Conservation (phyloP, 352 stramenopile species). For the Paralagenidium karlingii region DNA sequence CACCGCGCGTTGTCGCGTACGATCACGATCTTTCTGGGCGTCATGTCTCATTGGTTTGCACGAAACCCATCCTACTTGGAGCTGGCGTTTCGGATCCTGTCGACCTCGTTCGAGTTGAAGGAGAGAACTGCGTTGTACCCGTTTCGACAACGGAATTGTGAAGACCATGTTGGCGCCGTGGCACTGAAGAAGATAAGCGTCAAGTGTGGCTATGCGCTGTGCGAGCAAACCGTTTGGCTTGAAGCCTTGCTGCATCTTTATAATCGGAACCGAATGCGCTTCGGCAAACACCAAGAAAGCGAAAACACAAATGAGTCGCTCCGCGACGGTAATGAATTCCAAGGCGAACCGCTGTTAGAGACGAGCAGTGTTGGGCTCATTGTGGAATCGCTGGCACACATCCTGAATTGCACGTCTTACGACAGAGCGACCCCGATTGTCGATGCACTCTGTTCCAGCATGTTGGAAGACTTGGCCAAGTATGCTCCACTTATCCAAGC, state of each 20-base stretch:
- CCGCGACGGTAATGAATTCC: no score
- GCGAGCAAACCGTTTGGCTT: constrained; percentile 48
- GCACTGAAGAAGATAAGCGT: constrained; percentile 53
- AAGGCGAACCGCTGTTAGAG: constrained; percentile 17
- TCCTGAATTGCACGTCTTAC: constrained; percentile 52
- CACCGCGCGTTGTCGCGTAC: constrained; percentile 48
- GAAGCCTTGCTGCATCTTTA: constrained; percentile 57
- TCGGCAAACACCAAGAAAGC: constrained; percentile 7
- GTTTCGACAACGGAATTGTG: constrained; percentile 24
- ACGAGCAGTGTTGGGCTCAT: constrained; percentile 16
- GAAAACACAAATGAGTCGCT: no score
- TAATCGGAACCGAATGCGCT: constrained; percentile 19
- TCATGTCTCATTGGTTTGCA: constrained; percentile 63
- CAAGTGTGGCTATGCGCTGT: constrained; percentile 60
- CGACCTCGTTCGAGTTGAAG: constrained; percentile 42
- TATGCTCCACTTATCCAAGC: constrained; percentile 31
- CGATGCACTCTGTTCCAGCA: constrained; percentile 42
- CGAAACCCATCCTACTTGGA: constrained; percentile 39
- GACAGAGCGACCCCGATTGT: constrained; percentile 43
- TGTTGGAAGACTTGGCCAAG: constrained; percentile 46
- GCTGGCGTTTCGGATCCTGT: constrained; percentile 55
- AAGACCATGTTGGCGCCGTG: constrained; percentile 63
- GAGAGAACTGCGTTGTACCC: constrained; percentile 20
- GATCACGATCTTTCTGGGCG: constrained; percentile 53
- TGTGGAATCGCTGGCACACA: constrained; percentile 54